These are phyloP conservation scores for Globisporangium viniferum DNA, from an alignment of 352 stramenopile genomes.

Conservation along the genomic window DNA sequence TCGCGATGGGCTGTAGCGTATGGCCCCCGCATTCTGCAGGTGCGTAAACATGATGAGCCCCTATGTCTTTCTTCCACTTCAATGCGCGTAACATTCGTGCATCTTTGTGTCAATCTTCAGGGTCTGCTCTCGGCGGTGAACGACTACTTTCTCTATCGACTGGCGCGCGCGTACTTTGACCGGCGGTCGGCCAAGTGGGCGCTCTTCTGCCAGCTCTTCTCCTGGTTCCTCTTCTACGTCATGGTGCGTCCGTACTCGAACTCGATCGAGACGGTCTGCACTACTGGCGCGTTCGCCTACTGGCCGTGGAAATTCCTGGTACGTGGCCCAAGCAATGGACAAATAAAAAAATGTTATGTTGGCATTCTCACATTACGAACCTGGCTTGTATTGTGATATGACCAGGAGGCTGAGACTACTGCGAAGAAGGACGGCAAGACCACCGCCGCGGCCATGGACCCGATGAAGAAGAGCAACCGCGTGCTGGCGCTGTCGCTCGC, in stretches of 20 bases:
- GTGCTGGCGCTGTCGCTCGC: constrained; percentile 49
- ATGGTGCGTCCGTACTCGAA: constrained; percentile 88
- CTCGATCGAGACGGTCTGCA: constrained; percentile 80
- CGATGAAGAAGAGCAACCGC: constrained; percentile 31
- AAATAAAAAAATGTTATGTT: no score
- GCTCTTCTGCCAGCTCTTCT: constrained; percentile 71
- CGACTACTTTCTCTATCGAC: constrained; percentile 73
- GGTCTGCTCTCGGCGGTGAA: constrained; percentile 61
- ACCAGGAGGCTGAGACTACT: constrained; percentile 19
- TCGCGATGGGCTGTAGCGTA: constrained; percentile 83
- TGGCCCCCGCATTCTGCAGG: constrained; percentile 66
- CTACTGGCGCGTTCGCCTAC: constrained; percentile 59
- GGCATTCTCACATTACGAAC: not conserved
- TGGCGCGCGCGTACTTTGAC: constrained; percentile 65
- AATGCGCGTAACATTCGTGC: not conserved
- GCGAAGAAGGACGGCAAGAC: constrained; percentile 44
- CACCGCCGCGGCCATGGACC: constrained; percentile 5
- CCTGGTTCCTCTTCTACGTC: constrained; percentile 86
- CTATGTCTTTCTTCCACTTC: not conserved
- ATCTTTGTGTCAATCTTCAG: constrained; percentile 15
- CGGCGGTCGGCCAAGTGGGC: constrained; percentile 60
- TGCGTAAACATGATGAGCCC: constrained; percentile 4
- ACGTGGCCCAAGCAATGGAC: not conserved
- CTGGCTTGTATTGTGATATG: not conserved
- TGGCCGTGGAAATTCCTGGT: constrained; percentile 82